Evolutionary conservation across 345 rosid species (phyloP), one percentile per base, ranked within the genome.

Genomic region (Gossypium longicalyx): DNA sequence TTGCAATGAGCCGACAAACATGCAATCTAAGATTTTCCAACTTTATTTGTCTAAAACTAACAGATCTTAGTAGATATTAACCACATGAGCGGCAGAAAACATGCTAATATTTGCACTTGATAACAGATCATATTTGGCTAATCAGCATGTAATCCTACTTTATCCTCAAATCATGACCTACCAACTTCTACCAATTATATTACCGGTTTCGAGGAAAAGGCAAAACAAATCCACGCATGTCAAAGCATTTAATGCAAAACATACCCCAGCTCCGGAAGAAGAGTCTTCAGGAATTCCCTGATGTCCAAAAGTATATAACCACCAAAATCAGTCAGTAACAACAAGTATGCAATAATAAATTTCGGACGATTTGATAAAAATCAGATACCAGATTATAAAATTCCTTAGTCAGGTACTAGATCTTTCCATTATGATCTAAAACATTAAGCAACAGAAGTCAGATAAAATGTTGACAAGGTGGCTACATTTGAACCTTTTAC

Each of bases 161-260:
- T 44, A 19, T 44, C 53, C 70, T 19, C 52, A 41, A 66, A 23
- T 4, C 74, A 71, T 71, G 74, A 54, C 29, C 48, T 49, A 49
- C 59, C 67, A 62, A 62, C 45, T 62, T 29, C 67, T 62, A 62
- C 67, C 47, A 60, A 61, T n/a, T 1, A 8, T 62, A 12, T 62
- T 29, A 49, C 48, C 25, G 38, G 27, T 62, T 27, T 62, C 2
- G 9, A 5, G 16, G 3, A 25, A 61, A 61, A 29, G 19, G 5
- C 7, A 73, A 47, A 27, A 54, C 62, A 45, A 72, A 29, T 54
- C 13, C 51, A 59, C 1, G 23, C 67, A 45, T 27, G 38, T 11
- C 11, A 47, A 67, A 45, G 23, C n/a, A 47, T 13, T 11, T 19
- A 67, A 22, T 34, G 47, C 38, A 67, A 47, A 67, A 47, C 38